These are phyloP conservation scores for Rhodamnia rubescens DNA, from an alignment of 345 rosid species.

Conservation along the genomic window DNA sequence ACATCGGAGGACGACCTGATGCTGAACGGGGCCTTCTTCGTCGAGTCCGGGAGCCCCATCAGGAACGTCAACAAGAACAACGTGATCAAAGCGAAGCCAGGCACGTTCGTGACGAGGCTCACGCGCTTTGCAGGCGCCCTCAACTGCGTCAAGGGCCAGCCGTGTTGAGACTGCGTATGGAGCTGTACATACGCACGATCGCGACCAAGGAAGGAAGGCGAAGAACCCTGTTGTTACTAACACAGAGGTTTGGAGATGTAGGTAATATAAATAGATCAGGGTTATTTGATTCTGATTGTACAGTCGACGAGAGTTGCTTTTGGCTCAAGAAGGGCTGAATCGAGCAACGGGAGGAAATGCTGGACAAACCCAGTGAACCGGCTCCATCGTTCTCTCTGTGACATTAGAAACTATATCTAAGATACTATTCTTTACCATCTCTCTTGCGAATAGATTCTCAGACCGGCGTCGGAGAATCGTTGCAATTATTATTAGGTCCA, in stretches of 20 bases:
- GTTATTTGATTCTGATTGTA: neutral
- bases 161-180: slow-evolving; percentile 3
- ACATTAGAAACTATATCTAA: neutral
- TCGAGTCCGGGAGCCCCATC: slow-evolving; percentile 9
- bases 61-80: slow-evolving; percentile 4
- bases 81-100: slow-evolving; percentile 18
- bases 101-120: slow-evolving; percentile 14
- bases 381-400: neutral
- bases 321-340: neutral
- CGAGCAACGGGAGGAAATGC: neutral
- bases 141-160: slow-evolving; percentile 9
- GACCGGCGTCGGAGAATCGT: neutral
- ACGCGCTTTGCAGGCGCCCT: slow-evolving; percentile 22
- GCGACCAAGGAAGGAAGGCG: neutral
- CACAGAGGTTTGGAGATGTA: neutral
- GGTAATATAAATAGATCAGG: neutral
- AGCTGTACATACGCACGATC: neutral
- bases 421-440: neutral
- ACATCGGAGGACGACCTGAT: slow-evolving; percentile 21
- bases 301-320: neutral
- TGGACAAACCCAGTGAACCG: neutral
- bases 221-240: neutral
- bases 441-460: neutral
- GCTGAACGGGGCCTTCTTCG: slow-evolving; percentile 35
- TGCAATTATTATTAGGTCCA: neutral